Evolutionary conservation across 1,284 basidiomycete species (phyloP), one percentile per base, ranked within the genome.

Genomic region (Trichosporon sp.): DNA sequence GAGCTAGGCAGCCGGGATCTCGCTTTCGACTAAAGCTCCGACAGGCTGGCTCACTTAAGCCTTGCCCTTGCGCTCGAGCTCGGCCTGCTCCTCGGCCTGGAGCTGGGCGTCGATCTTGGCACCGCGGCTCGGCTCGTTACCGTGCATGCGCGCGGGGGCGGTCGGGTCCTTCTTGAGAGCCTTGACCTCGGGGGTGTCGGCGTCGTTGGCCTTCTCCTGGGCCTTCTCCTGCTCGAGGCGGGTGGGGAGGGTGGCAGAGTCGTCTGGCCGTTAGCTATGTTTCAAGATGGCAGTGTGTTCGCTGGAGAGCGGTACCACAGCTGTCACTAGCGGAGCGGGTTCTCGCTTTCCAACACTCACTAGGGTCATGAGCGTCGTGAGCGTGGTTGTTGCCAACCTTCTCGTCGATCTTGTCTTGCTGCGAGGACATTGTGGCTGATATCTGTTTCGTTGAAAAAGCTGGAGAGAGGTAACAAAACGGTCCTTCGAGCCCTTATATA

Each of bases 101-200:
- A 65, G 40, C 60, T 65, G 56, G 14, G 60, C 56, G 52, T 65
- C 64, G 29, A 61, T 65, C 58, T 65, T 65, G 27, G 64, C 64
- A 4, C 64, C 64, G 52, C 64, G 64, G 46, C 56, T 59, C 5
- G 64, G 64, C 64, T 65, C 60, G 57, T 65, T 65, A 49, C 64
- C 64, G 64, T 65, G 60, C 60, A 60, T 57, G 31, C 40, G 36
- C 11, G 62, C 62, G 1, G 62, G 62, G 16, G 54, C 37, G 16
- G 62, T 64, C 21, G 62, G 62, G 62, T 64, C 62, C 58, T 64
- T 56, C 62, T 64, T 64, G 13, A 64, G 49, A 2, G 62, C 62
- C 2, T n/a, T n/a, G 29, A 64, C 62, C 54, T 64, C 62, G 27
- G 52, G 25, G 2, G 54, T 60, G 62, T 64, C 62, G 23, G 32